Percentiles rank a stretch among this genome's conserved stretches.
Evolutionary conservation across 75 land plant genomes (phyloP).

Genomic region (Gnetum montanum): DNA sequence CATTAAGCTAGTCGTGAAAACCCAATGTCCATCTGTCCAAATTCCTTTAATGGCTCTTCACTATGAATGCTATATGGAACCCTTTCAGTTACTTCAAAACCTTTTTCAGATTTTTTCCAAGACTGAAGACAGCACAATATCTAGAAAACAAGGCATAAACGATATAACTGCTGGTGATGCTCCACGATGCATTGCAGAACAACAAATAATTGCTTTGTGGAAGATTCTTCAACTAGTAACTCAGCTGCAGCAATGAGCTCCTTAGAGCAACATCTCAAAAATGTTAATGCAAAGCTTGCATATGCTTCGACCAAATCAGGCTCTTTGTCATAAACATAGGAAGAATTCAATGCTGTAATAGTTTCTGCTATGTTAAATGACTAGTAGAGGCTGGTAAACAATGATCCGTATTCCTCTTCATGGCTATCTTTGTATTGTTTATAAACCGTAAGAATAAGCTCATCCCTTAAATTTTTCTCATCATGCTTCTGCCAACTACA

Average conservation of each 20-base stretch:
- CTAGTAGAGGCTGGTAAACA: slow-evolving; percentile 61
- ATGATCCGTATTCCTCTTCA: slow-evolving; percentile 68
- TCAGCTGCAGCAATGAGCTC: slow-evolving; percentile 74
- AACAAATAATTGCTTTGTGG: slow-evolving; percentile 90
- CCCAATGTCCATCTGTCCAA: too few species aligned
- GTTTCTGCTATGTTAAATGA: slow-evolving; percentile 68
- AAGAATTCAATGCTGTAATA: slow-evolving; percentile 70
- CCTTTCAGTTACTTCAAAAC: too few species aligned
- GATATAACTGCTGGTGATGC: slow-evolving; percentile 96
- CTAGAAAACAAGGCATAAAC: slow-evolving; percentile 87
- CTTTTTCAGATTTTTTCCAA: too few species aligned
- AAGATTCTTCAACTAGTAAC: slow-evolving; percentile 70
- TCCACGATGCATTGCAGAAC: slow-evolving; percentile 97
- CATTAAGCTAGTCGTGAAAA: too few species aligned
- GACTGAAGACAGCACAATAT: too few species aligned
- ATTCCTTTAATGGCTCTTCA: too few species aligned
- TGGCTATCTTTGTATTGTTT: too few species aligned
- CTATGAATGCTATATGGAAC: too few species aligned
- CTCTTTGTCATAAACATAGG: slow-evolving; percentile 97
- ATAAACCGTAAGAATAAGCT: too few species aligned
- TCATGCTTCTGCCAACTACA: too few species aligned
- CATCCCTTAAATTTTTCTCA: too few species aligned
- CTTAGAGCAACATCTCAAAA: slow-evolving; percentile 73
- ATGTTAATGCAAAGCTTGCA: slow-evolving; percentile 66
- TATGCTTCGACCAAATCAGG: slow-evolving; percentile 97